A percentile compares a stretch with the other conserved stretches of the same genome.
These are phyloP conservation scores for Taxawa tesnikishii DNA, from an alignment of 2,329 filamentous ascomycete species.

Conservation along the genomic window DNA sequence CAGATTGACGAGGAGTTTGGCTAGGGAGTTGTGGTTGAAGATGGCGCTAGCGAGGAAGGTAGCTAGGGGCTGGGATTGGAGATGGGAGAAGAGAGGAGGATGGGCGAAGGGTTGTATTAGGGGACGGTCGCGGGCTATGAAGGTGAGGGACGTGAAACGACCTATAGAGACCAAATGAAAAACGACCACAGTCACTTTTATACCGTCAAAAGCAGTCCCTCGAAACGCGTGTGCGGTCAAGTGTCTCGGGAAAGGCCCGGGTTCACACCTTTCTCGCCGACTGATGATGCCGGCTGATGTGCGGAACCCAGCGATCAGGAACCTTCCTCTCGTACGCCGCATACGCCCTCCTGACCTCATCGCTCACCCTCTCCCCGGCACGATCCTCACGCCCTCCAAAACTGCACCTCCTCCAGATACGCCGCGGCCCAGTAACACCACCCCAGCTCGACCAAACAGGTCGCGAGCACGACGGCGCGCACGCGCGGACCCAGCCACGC, in stretches of 20 bases:
- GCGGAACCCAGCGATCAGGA: constrained; percentile 4
- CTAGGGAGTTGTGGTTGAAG: constrained; percentile 72
- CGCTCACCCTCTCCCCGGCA: background rate
- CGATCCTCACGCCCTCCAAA: constrained; percentile 3
- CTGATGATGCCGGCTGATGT: too few relatives aligned
- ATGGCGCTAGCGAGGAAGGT: constrained; percentile 73
- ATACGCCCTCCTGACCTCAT: constrained; percentile 5
- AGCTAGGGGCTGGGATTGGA: constrained; percentile 58
- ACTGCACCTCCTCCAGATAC: constrained; percentile 4
- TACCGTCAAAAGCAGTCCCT: too few relatives aligned
- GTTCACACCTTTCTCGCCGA: too few relatives aligned
- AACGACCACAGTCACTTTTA: too few relatives aligned
- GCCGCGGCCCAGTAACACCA: constrained; percentile 5
- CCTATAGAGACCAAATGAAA: too few relatives aligned
- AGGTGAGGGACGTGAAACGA: too few relatives aligned
- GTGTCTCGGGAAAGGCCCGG: too few relatives aligned
- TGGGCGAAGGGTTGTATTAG: too few relatives aligned
- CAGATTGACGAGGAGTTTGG: constrained; percentile 58
- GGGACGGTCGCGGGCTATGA: too few relatives aligned
- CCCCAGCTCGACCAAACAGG: constrained; percentile 2
- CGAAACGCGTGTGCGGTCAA: too few relatives aligned
- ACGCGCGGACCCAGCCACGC: too few relatives aligned
- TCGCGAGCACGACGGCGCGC: constrained; percentile 1
- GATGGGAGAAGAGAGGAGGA: constrained; percentile 6
- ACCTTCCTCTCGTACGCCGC: constrained; percentile 4